A percentile compares a stretch with the other conserved stretches of the same genome.
Conservation (phyloP, 495 filamentous ascomycete genomes). For the Articulospora tetracladia region DNA sequence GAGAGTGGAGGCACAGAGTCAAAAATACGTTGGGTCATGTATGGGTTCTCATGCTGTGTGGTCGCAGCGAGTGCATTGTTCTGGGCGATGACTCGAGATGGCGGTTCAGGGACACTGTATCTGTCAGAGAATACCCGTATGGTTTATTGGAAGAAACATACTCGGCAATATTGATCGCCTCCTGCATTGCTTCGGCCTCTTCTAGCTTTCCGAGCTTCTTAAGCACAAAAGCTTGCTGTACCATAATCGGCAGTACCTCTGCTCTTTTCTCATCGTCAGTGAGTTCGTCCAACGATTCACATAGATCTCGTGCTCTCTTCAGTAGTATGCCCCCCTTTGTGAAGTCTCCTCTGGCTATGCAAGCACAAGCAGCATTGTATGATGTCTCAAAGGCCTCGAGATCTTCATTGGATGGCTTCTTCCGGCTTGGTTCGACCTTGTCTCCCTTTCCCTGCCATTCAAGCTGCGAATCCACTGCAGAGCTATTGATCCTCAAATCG, state of each 20-base stretch:
- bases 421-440: constrained; percentile 34
- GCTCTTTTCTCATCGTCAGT: constrained; percentile 75
- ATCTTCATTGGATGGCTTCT: constrained; percentile 65
- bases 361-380: constrained; percentile 87
- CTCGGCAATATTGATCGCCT: constrained; percentile 60
- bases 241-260: constrained; percentile 79
- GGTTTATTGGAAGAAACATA: constrained; percentile 34
- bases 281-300: constrained; percentile 78
- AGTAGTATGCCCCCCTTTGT: constrained; percentile 71
- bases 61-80: constrained; percentile 69
- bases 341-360: constrained; percentile 77
- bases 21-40: constrained; percentile 64
- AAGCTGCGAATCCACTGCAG: constrained; percentile 80
- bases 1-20: constrained; percentile 52
- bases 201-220: constrained; percentile 65
- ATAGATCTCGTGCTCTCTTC: constrained; percentile 82
- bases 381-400: constrained; percentile 89
- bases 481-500: constrained; percentile 81
- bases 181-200: constrained; percentile 65
- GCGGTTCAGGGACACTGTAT: constrained; percentile 69
- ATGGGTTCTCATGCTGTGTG: constrained; percentile 65
- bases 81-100: constrained; percentile 72
- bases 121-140: constrained; percentile 6
- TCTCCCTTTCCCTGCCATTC: constrained; percentile 66
- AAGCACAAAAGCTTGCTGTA: constrained; percentile 83